Evolutionary conservation across 2,329 filamentous ascomycete genomes (phyloP).

Genomic region (Fonsecaea erecta): DNA sequence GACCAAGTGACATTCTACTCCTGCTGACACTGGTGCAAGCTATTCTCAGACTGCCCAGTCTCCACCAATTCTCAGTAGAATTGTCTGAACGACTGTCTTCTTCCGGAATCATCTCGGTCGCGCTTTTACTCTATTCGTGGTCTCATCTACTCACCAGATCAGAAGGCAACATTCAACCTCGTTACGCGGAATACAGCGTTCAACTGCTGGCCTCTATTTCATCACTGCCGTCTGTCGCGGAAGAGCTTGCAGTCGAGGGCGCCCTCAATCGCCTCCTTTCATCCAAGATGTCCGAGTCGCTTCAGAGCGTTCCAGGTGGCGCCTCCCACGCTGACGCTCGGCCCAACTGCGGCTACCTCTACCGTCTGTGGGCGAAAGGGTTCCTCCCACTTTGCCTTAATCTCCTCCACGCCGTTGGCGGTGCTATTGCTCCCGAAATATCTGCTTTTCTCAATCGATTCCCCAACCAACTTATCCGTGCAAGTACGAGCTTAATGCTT

Average conservation of each 20-base stretch:
- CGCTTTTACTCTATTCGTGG: constrained; percentile 90
- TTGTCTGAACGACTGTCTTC: constrained; percentile 70
- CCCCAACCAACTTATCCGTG: constrained; percentile 73
- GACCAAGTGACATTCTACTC: constrained; percentile 81
- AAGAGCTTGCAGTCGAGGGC: constrained; percentile 86
- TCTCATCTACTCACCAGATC: constrained; percentile 74
- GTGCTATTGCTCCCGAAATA: constrained; percentile 81
- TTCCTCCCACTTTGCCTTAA: constrained; percentile 88
- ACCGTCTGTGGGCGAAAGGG: constrained; percentile 87
- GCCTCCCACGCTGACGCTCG: constrained; percentile 80
- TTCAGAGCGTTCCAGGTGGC: constrained; percentile 65
- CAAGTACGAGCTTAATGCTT: constrained; percentile 70
- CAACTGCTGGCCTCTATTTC: constrained; percentile 88
- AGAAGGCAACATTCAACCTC: constrained; percentile 69
- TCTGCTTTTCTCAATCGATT: constrained; percentile 89
- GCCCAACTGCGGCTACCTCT: constrained; percentile 71
- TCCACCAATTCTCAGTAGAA: constrained; percentile 71
- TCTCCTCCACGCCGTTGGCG: constrained; percentile 78
- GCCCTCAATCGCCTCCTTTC: constrained; percentile 78
- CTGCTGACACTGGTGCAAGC: constrained; percentile 87
- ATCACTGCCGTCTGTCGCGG: constrained; percentile 76
- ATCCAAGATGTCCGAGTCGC: constrained; percentile 76
- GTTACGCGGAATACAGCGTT: constrained; percentile 91
- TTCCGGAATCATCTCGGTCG: constrained; percentile 74
- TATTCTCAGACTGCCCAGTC: constrained; percentile 76